Conservation (phyloP, 2,329 filamentous ascomycete genomes). For the Purpureocillium takamizusanense region DNA sequence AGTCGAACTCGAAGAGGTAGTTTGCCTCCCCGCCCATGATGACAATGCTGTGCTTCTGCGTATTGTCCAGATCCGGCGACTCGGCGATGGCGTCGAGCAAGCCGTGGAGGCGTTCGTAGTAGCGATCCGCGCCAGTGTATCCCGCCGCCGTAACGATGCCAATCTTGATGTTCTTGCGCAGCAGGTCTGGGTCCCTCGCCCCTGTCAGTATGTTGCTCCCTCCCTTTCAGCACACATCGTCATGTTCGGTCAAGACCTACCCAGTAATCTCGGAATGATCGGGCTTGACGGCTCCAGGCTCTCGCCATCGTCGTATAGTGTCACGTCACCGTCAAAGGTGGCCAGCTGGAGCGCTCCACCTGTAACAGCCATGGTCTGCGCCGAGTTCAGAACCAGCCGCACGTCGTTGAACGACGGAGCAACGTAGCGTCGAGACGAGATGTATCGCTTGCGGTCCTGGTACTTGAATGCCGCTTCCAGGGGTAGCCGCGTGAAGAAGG, state of each 20-base stretch:
- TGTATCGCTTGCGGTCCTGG: slow-evolving; percentile 78
- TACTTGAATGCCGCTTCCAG: slow-evolving; percentile 86
- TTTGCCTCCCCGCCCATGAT: slow-evolving; percentile 96
- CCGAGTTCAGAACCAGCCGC: slow-evolving; percentile 84
- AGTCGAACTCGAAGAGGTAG: slow-evolving; percentile 79
- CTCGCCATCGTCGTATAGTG: slow-evolving; percentile 84
- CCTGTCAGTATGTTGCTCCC: slow-evolving; percentile 1
- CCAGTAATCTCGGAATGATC: slow-evolving; percentile 57
- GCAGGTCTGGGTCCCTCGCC: slow-evolving; percentile 44
- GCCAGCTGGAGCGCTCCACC: slow-evolving; percentile 70
- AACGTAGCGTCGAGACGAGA: slow-evolving; percentile 86
- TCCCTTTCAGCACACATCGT: not conserved
- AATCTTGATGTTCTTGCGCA: slow-evolving; percentile 70
- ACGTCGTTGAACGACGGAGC: slow-evolving; percentile 97
- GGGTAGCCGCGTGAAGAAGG: slow-evolving; percentile 82
- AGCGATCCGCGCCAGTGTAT: slow-evolving; percentile 79
- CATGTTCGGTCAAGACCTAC: slow-evolving; percentile 17
- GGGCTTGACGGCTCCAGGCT: slow-evolving; percentile 68
- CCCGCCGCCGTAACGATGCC: slow-evolving; percentile 96
- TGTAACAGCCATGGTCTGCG: slow-evolving; percentile 87
- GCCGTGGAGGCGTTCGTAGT: slow-evolving; percentile 80
- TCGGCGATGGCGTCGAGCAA: slow-evolving; percentile 69
- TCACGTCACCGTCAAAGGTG: slow-evolving; percentile 97
- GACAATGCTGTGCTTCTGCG: slow-evolving; percentile 70
- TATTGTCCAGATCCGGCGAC: slow-evolving; percentile 47